Base-by-base conservation (phyloP, 495 filamentous ascomycete species). In the Aspergillus affinis region DNA sequence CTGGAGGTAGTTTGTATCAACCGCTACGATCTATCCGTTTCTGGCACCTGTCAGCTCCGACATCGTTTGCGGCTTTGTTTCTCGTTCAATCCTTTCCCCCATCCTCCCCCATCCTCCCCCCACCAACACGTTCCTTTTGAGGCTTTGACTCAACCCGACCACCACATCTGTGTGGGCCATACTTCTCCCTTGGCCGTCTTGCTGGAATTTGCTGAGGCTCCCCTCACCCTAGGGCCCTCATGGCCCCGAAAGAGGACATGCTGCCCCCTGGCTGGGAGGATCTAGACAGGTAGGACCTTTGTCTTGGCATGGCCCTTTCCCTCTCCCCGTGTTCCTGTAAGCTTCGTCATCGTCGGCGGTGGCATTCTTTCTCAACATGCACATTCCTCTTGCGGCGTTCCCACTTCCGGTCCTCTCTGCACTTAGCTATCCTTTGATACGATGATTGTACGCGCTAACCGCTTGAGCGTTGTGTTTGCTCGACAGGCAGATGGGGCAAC, bases 401-500 rank as follows among this genome's bases (percentile, higher is more conserved):
- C 68, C 61, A 17, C 21, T 66, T 60, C 13, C 36, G 59, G 58
- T 15, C 36, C 36, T 41, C 13, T 13, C 13, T 41, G 13, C 36
- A 41, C 36, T 32, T 8, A 1, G 10, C 6, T 3, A 6, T 32
- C 30, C 7, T 32, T 12, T 8, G 30, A 12, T 32, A 41, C 36
- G 23, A 23, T 27, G 26, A n/a, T 27, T 8, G 54, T 54, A 46
- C 46, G 62, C 59, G 60, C 68, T 73, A 64, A 71, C 72, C 83
- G 79, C 36, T 85, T 80, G 46, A 55, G 29, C 52, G 27, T 26
- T 58, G 65, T 69, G 66, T 67, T 68, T 60, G 66, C 63, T 48
- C 60, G 61, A 64, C 61, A 81, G 78, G 70, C 77, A 79, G 68
- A 90, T 93, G 81, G 92, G 92, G 57, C 91, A 96, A 81, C 85